Evolutionary conservation across 176 grass and related monocot genomes (phyloP), one percentile per base, ranked within the genome.

Genomic region (Phragmites australis): DNA sequence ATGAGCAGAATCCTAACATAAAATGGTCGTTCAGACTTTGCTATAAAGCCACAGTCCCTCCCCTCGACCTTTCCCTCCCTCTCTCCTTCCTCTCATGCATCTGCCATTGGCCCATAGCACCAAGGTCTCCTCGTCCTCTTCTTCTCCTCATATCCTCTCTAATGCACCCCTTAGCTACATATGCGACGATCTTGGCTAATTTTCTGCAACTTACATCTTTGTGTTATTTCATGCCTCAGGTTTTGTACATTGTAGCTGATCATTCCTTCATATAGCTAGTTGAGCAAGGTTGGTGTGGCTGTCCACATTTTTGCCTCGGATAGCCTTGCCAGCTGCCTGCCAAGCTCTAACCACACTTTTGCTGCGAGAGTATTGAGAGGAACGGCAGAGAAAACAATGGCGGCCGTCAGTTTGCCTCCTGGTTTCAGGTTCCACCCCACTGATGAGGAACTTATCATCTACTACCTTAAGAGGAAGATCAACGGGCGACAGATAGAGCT

Each of bases 341-440:
- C 42, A 31, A 82, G 58, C 49, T 86, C 72, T 55, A 57, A 71
- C 23, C 72, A 73, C 11, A 27, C 72, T 50, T 71, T 55, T 86
- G 72, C 41, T 44, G 78, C 60, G 61, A 68, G 75, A 77, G 57
- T 49, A 79, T 42, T 61, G 34, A 76, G 71, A 65, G 81, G 85
- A 81, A 80, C 66, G 44, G 16, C 48, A 65, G 68, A 81, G 80
- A 57, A 31, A 79, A 75, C 50, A 86, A 90, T 97, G 94, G 91
- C 94, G 3, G 91, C 89, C 0, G 88, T 97, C 40, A 97, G 89
- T 74, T 88, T 97, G 84, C 94, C 94, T 29, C 94, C 94, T 32
- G 94, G 94, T 76, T 97, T 97, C 82, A 83, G 94, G 47, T 97
- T 97, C 67, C 94, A 94, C 84, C 94, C 94, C 1, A 97, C 94